Percentiles rank a stretch among this genome's conserved stretches.
Evolutionary conservation across 805 yeast species (phyloP).

Genomic region (Saccharomycopsis fermentans): DNA sequence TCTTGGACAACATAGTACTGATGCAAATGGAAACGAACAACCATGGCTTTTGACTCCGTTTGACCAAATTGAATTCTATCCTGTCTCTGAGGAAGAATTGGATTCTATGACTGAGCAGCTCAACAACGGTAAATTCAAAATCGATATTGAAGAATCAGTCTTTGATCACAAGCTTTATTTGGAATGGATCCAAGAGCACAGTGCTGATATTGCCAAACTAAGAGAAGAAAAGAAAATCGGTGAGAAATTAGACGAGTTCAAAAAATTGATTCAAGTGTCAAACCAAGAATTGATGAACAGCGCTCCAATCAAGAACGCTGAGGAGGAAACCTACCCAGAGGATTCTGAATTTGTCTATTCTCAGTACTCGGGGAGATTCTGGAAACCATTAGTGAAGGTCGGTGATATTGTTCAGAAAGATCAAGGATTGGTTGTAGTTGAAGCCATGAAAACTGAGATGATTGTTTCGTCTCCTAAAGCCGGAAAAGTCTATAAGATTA

Average conservation of each 20-base stretch:
- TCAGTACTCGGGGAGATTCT: conserved; percentile 93
- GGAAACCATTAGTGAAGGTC: conserved; percentile 79
- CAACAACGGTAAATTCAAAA: conserved; percentile 68
- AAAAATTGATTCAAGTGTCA: conserved; percentile 68
- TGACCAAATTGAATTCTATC: conserved; percentile 91
- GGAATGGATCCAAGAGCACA: conserved; percentile 66
- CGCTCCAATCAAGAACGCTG: conserved; percentile 35
- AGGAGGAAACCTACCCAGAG: conserved; percentile 56
- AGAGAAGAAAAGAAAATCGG: conserved; percentile 55
- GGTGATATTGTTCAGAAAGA: conserved; percentile 69
- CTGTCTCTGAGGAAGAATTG: conserved; percentile 77
- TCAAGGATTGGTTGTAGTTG: conserved; percentile 79
- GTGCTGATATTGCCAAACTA: conserved; percentile 61
- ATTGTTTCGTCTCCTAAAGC: conserved; percentile 58
- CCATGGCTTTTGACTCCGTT: conserved; percentile 93
- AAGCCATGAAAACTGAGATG: conserved; percentile 99
- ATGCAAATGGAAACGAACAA: conserved; percentile 25
- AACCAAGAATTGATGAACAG: conserved; percentile 51
- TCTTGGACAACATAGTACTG: conserved; percentile 48
- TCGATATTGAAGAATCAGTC: conserved; percentile 64
- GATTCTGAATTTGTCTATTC: conserved; percentile 80
- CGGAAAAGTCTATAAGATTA: conserved; percentile 64
- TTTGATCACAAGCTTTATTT: conserved; percentile 77
- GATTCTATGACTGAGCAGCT: conserved; percentile 63
- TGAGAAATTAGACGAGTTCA: conserved; percentile 78